Percentiles rank a stretch among this genome's conserved stretches.
Evolutionary conservation across 352 stramenopile species (phyloP).

Genomic region (Phytopythium sindhum): DNA sequence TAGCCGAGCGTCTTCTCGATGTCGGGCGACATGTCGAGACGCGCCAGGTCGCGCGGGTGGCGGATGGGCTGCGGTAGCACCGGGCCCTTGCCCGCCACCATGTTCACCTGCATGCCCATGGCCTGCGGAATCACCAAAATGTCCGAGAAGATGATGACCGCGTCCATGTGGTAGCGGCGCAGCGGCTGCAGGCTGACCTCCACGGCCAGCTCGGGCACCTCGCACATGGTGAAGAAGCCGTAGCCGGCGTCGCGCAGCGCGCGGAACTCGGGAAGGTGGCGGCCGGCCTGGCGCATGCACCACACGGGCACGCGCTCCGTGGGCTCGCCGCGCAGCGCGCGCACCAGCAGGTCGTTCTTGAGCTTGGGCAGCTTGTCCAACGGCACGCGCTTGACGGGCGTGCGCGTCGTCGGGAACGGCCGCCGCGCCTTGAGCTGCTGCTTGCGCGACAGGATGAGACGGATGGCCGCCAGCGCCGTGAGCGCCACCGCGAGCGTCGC

Average conservation of each 20-base stretch:
- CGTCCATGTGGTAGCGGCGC: conserved; percentile 92
- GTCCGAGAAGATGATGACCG: conserved; percentile 98
- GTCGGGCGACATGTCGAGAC: conserved; percentile 86
- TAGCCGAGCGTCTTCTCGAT: conserved; percentile 94
- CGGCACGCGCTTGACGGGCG: conserved; percentile 63
- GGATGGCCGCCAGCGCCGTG: conserved; percentile 57
- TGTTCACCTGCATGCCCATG: conserved; percentile 95
- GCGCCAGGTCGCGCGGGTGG: conserved; percentile 86
- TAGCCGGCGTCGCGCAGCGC: conserved; percentile 79
- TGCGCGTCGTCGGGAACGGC: conserved; percentile 66
- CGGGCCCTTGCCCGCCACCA: conserved; percentile 93
- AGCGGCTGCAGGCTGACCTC: conserved; percentile 98
- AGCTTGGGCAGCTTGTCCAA: conserved; percentile 73
- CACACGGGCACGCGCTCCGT: conserved; percentile 93
- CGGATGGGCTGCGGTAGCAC: conserved; percentile 75
- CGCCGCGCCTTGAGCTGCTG: conserved; percentile 26
- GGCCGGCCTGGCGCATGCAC: conserved; percentile 97
- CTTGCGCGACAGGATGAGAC: conserved; percentile 58
- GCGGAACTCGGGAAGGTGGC: conserved; percentile 88
- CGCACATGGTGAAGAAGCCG: conserved; percentile 91
- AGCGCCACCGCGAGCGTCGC: conserved; percentile 28
- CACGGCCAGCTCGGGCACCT: conserved; percentile 81
- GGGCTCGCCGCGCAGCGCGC: conserved; percentile 79
- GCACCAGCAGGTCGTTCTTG: conserved; percentile 89
- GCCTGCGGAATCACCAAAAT: conserved; percentile 98